Percentiles rank a stretch among this genome's conserved stretches.
These are phyloP conservation scores for Scopulariopsis brevicaulis DNA, from an alignment of 2,329 filamentous ascomycete species.

Conservation along the genomic window DNA sequence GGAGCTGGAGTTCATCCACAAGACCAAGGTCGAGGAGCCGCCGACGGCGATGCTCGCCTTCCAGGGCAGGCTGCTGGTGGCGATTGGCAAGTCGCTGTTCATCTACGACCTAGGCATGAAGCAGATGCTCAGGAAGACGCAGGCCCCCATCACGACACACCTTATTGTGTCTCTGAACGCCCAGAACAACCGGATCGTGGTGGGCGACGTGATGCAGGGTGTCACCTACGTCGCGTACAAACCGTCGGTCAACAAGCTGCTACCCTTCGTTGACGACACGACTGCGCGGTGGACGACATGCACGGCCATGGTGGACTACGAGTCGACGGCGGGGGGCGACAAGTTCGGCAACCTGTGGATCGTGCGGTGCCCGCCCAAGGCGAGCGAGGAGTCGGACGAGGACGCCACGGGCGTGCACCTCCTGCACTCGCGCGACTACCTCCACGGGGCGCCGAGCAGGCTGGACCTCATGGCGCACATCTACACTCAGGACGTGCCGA, in stretches of 20 bases:
- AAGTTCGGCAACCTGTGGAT: conserved; percentile 98
- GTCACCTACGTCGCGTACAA: conserved; percentile 93
- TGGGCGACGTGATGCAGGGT: conserved; percentile 86
- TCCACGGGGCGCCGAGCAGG: conserved; percentile 80
- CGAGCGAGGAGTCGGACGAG: conserved; percentile 83
- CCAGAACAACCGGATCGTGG: conserved; percentile 81
- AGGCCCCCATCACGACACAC: conserved; percentile 66
- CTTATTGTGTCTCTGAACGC: conserved; percentile 84
- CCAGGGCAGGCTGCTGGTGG: conserved; percentile 81
- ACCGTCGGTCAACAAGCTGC: conserved; percentile 77
- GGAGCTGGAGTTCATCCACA: conserved; percentile 88
- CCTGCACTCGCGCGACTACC: conserved; percentile 79
- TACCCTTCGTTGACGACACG: conserved; percentile 87
- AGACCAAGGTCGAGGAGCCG: conserved; percentile 83
- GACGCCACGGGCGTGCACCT: conserved; percentile 81
- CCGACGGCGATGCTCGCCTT: conserved; percentile 86
- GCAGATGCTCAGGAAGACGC: conserved; percentile 83
- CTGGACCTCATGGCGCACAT: conserved; percentile 79
- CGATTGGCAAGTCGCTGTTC: conserved; percentile 69
- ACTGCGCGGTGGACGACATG: conserved; percentile 85
- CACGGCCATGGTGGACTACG: conserved; percentile 92
- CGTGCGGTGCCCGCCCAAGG: conserved; percentile 74
- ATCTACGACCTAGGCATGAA: conserved; percentile 91
- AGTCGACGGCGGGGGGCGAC: conserved; percentile 87
- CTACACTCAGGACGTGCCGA: conserved; percentile 86